A percentile compares a stretch with the other conserved stretches of the same genome.
phyloP scores from a whole-genome alignment of 805 yeast species.

The Kodamaea fukazawae region DNA sequence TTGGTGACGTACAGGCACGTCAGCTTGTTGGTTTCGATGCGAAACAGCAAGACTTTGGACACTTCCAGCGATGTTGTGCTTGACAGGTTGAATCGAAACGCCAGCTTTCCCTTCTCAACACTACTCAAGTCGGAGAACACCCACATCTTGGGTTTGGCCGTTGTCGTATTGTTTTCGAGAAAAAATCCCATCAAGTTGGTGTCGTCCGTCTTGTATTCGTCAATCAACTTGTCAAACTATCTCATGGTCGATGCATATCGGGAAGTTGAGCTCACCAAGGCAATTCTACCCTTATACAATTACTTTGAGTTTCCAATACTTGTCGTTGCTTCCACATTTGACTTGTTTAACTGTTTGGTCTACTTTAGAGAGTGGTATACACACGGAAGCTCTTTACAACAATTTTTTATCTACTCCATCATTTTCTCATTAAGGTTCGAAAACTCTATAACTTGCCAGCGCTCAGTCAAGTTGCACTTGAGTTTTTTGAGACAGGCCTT shows the following conservation, averaged over 20 bases:
- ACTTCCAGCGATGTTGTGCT: neutral
- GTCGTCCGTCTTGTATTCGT: constrained; percentile 27
- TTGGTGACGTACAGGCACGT: constrained; percentile 20
- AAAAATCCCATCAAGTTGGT: constrained; percentile 20
- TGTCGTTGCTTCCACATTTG: constrained; percentile 16
- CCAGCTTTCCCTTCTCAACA: constrained; percentile 17
- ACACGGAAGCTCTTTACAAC: constrained; percentile 2
- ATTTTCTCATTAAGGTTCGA: constrained; percentile 13
- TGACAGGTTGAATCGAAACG: neutral
- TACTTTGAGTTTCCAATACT: constrained; percentile 18
- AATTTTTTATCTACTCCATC: constrained; percentile 12
- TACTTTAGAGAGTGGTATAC: constrained; percentile 12
- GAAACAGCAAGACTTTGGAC: neutral
- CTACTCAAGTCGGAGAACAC: constrained; percentile 30
- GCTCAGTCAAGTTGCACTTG: constrained; percentile 1
- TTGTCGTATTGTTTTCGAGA: constrained; percentile 20
- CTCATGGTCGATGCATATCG: constrained; percentile 18
- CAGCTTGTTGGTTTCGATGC: neutral
- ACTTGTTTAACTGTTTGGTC: constrained; percentile 9
- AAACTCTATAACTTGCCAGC: constrained; percentile 12
- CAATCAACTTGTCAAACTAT: constrained; percentile 23
- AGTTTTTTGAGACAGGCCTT: neutral
- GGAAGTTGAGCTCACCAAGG: constrained; percentile 13
- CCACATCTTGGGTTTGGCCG: constrained; percentile 21
- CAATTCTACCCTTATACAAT: constrained; percentile 15